Evolutionary conservation across 345 rosid species (phyloP).

Genomic region (Eucalyptus virginea): DNA sequence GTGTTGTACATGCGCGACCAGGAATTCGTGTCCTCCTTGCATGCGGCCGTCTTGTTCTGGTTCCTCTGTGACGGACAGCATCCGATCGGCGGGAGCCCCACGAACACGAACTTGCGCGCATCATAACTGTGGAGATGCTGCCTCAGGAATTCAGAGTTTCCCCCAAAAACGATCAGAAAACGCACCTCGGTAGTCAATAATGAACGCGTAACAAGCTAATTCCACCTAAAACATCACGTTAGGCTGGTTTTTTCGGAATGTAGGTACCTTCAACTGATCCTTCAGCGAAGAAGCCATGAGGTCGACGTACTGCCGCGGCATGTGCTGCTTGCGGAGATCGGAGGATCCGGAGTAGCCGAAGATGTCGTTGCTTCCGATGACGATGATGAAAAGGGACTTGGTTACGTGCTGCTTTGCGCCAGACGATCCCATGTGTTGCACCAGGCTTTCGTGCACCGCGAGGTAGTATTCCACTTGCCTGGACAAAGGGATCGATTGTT

Average conservation of each 20-base stretch:
- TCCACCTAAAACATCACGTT: not conserved
- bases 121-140: conserved; percentile 32
- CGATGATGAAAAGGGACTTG: not conserved
- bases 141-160: not conserved
- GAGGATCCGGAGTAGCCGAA: not conserved
- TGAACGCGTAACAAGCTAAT: not conserved
- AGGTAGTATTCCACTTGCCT: conserved; percentile 1
- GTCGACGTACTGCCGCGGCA: not conserved
- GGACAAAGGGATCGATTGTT: conserved; percentile 5
- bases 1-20: conserved; percentile 33
- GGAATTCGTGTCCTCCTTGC: conserved; percentile 24
- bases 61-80: conserved; percentile 41
- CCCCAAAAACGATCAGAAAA: not conserved
- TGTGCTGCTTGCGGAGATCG: not conserved
- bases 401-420: not conserved
- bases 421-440: not conserved
- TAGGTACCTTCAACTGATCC: not conserved
- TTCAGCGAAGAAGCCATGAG: not conserved
- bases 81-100: conserved; percentile 41
- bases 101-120: conserved; percentile 36
- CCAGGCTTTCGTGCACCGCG: not conserved
- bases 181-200: not conserved
- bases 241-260: not conserved
- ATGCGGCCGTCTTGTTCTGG: conserved; percentile 22
- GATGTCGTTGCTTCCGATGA: conserved; percentile 7